A percentile compares a stretch with the other conserved stretches of the same genome.
Conservation (phyloP, 768 basidiomycete species). For the Mycena galericulata region DNA sequence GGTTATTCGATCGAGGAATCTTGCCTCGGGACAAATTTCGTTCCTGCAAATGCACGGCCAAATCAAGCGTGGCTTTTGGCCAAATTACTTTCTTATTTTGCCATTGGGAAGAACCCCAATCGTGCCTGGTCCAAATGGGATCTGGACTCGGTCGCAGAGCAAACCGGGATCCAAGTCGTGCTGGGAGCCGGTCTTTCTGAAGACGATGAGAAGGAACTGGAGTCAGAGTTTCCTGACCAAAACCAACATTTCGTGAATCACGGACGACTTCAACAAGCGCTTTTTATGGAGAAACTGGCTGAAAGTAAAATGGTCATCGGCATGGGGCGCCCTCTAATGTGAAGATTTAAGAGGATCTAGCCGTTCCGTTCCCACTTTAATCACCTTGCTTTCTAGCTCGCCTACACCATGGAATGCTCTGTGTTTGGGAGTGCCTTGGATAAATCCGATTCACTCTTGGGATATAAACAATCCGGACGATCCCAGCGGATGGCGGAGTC, state of each 20-base stretch:
- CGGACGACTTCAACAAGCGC: too few species aligned
- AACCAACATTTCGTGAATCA: too few species aligned
- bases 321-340: slow-evolving; percentile 12
- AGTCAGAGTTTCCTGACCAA: too few species aligned
- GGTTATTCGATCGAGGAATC: slow-evolving; percentile 19
- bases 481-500: slow-evolving; percentile 12
- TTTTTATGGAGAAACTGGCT: slow-evolving; percentile 11
- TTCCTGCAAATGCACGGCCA: background rate
- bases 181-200: slow-evolving; percentile 9
- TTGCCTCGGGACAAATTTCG: slow-evolving; percentile 4
- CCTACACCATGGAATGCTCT: slow-evolving; percentile 17
- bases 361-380: too few species aligned
- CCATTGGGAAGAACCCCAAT: background rate
- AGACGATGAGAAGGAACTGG: too few species aligned
- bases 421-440: slow-evolving; percentile 14
- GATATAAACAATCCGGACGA: background rate
- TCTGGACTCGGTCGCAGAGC: background rate
- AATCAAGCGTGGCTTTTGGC: slow-evolving; percentile 24
- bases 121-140: background rate
- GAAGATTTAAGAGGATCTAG: too few species aligned
- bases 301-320: slow-evolving; percentile 17
- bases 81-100: slow-evolving; percentile 5
- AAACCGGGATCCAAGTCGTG: background rate
- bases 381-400: background rate
- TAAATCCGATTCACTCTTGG: slow-evolving; percentile 9